Conservation (phyloP, 306 rosid genomes). For the Mucuna pruriens region DNA sequence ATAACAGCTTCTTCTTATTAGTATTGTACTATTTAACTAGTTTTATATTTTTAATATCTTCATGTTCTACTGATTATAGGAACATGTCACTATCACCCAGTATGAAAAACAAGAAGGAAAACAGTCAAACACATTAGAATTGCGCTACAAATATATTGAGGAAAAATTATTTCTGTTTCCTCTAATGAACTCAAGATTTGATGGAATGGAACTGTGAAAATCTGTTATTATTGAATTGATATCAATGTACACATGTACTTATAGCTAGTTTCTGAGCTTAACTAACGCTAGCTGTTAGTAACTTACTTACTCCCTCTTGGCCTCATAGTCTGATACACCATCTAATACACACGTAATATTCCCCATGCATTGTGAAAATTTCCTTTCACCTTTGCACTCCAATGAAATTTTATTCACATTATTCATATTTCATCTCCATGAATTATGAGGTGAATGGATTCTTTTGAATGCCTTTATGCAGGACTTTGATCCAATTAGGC, state of each 20-base stretch:
- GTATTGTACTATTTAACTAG: conserved; percentile 3
- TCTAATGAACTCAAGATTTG: background rate
- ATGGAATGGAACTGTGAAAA: background rate
- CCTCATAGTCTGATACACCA: background rate
- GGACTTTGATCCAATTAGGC: conserved; percentile 90
- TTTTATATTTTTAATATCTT: conserved; percentile 2
- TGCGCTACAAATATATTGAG: conserved; percentile 13
- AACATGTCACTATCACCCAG: background rate
- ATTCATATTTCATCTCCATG: conserved; percentile 19
- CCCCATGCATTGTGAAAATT: conserved; percentile 30
- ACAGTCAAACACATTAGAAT: background rate
- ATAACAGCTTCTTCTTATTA: conserved; percentile 29
- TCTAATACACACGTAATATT: background rate
- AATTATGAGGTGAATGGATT: conserved; percentile 32
- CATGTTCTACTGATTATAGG: conserved; percentile 23
- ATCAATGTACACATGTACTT: background rate
- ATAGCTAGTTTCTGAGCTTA: background rate
- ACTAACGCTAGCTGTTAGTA: background rate
- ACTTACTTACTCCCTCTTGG: background rate
- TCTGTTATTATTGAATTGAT: background rate
- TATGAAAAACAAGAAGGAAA: conserved; percentile 1
- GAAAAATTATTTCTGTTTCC: conserved; percentile 23
- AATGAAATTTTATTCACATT: conserved; percentile 14
- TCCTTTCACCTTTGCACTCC: conserved; percentile 15
- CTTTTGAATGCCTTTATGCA: conserved; percentile 51